Conservation (phyloP, 2,329 filamentous ascomycete species). For the Pseudopithomyces chartarum region DNA sequence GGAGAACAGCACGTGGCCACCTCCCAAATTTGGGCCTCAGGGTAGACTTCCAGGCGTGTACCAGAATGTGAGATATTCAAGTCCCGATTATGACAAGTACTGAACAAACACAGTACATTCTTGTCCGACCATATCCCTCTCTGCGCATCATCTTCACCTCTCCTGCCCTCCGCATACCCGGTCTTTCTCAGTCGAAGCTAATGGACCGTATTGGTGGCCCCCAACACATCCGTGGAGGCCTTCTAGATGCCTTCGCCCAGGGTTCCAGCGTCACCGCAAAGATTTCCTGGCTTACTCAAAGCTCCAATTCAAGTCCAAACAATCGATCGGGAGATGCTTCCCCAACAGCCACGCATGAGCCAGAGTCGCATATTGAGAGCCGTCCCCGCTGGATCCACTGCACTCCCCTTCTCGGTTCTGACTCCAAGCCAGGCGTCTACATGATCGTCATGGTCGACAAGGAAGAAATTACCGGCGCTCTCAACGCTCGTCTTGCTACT, state of each 20-base stretch:
- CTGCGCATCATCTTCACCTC: conserved; percentile 55
- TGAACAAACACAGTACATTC: conserved; percentile 44
- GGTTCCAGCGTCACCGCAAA: conserved; percentile 76
- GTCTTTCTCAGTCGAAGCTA: conserved; percentile 51
- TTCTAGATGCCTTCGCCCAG: conserved; percentile 64
- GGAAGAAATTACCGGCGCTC: conserved; percentile 46
- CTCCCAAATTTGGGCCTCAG: conserved; percentile 36
- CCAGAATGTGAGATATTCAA: conserved; percentile 53
- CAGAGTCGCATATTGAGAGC: conserved; percentile 49
- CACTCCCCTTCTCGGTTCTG: conserved; percentile 69
- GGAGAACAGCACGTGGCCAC: conserved; percentile 30
- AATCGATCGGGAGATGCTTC: conserved; percentile 9
- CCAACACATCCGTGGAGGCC: conserved; percentile 55
- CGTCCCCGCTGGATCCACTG: conserved; percentile 75
- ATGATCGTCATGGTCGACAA: conserved; percentile 75
- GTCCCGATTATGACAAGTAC: not conserved
- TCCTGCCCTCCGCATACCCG: conserved; percentile 51
- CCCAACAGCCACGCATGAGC: conserved; percentile 1
- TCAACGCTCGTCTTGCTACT: conserved; percentile 6
- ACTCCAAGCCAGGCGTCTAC: conserved; percentile 72
- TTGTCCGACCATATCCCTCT: conserved; percentile 52
- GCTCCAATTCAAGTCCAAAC: not conserved
- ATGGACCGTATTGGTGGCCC: conserved; percentile 54
- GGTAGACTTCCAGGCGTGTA: conserved; percentile 58
- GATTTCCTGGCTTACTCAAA: conserved; percentile 62